These are phyloP conservation scores for Oryza meyeriana DNA, from an alignment of 176 grass and related monocot species.

Conservation along the genomic window DNA sequence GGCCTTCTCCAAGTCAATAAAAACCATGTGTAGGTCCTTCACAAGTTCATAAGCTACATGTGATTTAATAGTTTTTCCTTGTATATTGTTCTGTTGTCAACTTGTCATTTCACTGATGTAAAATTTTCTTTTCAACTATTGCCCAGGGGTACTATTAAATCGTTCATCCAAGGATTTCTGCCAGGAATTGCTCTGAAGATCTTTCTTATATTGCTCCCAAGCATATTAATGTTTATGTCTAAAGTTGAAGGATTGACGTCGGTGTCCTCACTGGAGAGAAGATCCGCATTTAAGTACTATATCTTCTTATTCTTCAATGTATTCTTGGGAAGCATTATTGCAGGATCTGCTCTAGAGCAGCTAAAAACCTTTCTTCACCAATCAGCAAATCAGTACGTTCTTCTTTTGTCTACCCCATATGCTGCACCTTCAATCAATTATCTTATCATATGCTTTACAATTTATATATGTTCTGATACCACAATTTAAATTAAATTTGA, in stretches of 20 bases:
- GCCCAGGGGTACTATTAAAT: constrained; percentile 59
- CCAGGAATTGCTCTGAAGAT: constrained; percentile 98
- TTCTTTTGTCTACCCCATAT: constrained; percentile 9
- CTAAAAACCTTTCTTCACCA: constrained; percentile 72
- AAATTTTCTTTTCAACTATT: constrained; percentile 16
- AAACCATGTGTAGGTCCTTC: too few relatives aligned
- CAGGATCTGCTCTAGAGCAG: constrained; percentile 87
- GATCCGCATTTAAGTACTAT: constrained; percentile 86
- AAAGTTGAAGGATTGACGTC: constrained; percentile 88
- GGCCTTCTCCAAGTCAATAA: too few relatives aligned
- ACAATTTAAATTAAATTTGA: not conserved
- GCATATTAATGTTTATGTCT: constrained; percentile 98
- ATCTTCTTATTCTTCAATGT: constrained; percentile 93
- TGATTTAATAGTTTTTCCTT: constrained; percentile 22
- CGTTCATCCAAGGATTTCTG: constrained; percentile 97
- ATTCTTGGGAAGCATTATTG: constrained; percentile 73
- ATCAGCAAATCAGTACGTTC: constrained; percentile 84
- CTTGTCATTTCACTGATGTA: constrained; percentile 16
- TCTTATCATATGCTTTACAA: constrained; percentile 1
- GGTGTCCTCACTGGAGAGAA: constrained; percentile 82
- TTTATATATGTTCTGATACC: not conserved
- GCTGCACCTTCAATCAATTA: not conserved
- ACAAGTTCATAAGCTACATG: not conserved
- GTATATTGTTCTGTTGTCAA: not conserved
- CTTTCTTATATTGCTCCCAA: constrained; percentile 93